Conservation (phyloP, 2,329 filamentous ascomycete genomes). For the Penicillium frequentans region DNA sequence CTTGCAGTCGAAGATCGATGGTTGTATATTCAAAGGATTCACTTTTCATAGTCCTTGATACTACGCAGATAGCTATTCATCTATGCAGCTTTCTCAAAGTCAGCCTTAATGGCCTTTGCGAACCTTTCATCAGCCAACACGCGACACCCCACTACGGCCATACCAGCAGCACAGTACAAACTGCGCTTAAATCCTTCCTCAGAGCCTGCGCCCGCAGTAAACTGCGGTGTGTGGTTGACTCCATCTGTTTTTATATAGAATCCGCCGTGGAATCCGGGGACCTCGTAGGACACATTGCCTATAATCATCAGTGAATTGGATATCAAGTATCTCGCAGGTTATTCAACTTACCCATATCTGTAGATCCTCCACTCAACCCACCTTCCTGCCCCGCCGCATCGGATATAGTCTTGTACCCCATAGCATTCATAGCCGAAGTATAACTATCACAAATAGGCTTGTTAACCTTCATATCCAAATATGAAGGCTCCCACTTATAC, state of each 20-base stretch:
- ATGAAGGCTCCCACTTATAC: conserved; percentile 29
- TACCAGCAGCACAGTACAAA: conserved; percentile 17
- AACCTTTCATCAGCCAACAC: conserved; percentile 13
- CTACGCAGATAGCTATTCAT: not conserved
- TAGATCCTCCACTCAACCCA: conserved; percentile 24
- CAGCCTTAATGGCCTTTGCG: conserved; percentile 7
- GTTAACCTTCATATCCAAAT: conserved; percentile 32
- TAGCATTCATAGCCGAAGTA: conserved; percentile 28
- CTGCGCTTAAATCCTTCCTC: conserved; percentile 12
- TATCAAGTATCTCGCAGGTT: not conserved
- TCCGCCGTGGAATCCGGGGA: conserved; percentile 20
- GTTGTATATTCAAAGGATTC: too few species aligned
- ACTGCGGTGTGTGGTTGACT: conserved; percentile 18
- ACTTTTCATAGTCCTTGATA: not conserved
- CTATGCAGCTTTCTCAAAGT: conserved; percentile 6
- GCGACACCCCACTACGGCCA: conserved; percentile 17
- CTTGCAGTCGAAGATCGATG: too few species aligned
- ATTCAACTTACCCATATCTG: conserved; percentile 23
- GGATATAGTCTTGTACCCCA: conserved; percentile 26
- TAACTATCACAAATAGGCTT: conserved; percentile 32
- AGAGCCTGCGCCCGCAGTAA: conserved; percentile 15
- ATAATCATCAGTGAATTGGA: not conserved
- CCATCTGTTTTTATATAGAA: conserved; percentile 17
- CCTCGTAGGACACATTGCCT: conserved; percentile 18
- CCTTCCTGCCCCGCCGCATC: conserved; percentile 19